These are phyloP conservation scores for Myochromella boudieri DNA, from an alignment of 768 basidiomycete species.

Conservation along the genomic window DNA sequence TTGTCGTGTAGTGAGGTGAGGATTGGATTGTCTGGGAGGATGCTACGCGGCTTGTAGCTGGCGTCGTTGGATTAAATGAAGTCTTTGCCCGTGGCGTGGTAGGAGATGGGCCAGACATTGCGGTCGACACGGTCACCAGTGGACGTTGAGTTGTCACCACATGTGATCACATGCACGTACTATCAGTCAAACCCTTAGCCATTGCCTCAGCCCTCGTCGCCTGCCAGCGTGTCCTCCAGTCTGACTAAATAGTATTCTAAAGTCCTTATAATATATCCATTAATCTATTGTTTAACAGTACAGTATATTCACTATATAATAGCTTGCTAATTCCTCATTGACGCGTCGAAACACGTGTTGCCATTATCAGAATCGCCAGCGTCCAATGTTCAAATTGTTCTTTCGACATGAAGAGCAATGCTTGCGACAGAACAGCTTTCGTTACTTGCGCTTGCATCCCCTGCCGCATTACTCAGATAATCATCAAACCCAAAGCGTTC, in stretches of 20 bases:
- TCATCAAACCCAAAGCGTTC: not conserved
- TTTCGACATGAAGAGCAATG: slow-evolving; percentile 94
- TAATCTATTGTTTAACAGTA: not conserved
- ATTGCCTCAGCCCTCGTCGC: too few relatives aligned
- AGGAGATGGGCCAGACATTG: slow-evolving; percentile 37
- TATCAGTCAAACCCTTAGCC: too few relatives aligned
- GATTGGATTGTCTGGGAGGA: slow-evolving; percentile 52
- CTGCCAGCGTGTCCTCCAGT: too few relatives aligned
- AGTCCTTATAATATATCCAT: not conserved
- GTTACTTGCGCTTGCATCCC: slow-evolving; percentile 96
- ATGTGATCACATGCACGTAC: too few relatives aligned
- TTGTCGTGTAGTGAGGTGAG: slow-evolving; percentile 84
- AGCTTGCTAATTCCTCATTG: not conserved
- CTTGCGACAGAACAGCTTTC: slow-evolving; percentile 95
- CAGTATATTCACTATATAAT: not conserved
- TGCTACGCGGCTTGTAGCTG: slow-evolving; percentile 53
- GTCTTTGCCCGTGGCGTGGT: slow-evolving; percentile 40
- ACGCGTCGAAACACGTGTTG: slow-evolving; percentile 35
- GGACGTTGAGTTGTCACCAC: not conserved
- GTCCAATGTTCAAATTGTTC: slow-evolving; percentile 95
- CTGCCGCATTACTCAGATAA: slow-evolving; percentile 32
- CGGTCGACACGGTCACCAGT: too few relatives aligned
- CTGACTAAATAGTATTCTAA: too few relatives aligned
- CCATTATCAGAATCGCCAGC: slow-evolving; percentile 63
- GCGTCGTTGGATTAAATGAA: slow-evolving; percentile 46